Conservation (phyloP, 2,329 filamentous ascomycete species). For the Xylariaceae sp. region DNA sequence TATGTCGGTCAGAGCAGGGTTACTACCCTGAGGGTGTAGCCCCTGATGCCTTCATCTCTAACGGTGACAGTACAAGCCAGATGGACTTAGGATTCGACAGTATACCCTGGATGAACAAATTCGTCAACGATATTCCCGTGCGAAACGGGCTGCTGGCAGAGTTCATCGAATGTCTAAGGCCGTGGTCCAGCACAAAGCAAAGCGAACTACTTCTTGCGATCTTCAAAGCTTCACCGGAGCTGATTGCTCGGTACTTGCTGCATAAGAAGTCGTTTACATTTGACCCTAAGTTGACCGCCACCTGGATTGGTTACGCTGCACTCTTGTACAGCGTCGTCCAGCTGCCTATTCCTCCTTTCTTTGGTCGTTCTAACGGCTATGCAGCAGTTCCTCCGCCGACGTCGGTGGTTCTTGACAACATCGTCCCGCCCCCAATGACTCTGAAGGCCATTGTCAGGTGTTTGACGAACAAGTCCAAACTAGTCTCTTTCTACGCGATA, state of each 20-base stretch:
- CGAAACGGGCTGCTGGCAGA: conserved; percentile 75
- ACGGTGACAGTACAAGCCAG: conserved; percentile 41
- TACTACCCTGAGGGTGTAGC: conserved; percentile 73
- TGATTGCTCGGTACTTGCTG: conserved; percentile 82
- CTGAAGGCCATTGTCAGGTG: conserved; percentile 76
- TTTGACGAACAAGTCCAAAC: conserved; percentile 67
- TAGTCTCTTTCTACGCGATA: conserved; percentile 79
- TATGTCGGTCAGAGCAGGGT: conserved; percentile 71
- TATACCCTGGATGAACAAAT: conserved; percentile 64
- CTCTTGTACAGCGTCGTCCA: conserved; percentile 79
- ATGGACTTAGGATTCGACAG: conserved; percentile 64
- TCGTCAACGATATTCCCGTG: conserved; percentile 61
- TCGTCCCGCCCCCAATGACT: conserved; percentile 76
- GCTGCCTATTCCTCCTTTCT: conserved; percentile 64
- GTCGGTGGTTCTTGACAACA: conserved; percentile 74
- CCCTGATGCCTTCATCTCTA: conserved; percentile 39
- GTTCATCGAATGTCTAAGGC: conserved; percentile 72
- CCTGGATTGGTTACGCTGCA: conserved; percentile 90
- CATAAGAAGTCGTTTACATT: conserved; percentile 76
- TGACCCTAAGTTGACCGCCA: conserved; percentile 85
- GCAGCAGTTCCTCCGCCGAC: conserved; percentile 69
- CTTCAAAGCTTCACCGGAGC: conserved; percentile 75
- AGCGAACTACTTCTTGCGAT: conserved; percentile 75
- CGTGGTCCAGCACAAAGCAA: conserved; percentile 76
- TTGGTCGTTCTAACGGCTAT: conserved; percentile 61